These are phyloP conservation scores for Dichomitus squalens DNA, from an alignment of 1,284 basidiomycete species.

Conservation along the genomic window DNA sequence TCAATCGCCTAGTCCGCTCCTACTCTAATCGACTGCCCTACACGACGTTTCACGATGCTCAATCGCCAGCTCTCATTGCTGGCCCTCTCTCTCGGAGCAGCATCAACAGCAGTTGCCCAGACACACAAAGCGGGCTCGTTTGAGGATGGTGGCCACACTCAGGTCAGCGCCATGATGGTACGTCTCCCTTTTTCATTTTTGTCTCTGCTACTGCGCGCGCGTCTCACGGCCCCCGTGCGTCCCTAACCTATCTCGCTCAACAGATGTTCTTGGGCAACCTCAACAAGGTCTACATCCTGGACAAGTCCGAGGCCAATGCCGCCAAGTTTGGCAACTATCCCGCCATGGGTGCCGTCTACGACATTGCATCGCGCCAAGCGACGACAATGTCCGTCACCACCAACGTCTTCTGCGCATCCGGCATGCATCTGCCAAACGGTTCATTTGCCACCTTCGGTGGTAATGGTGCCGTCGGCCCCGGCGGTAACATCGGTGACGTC, in stretches of 20 bases:
- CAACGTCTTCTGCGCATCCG: slow-evolving; percentile 84
- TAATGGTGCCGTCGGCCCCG: slow-evolving; percentile 76
- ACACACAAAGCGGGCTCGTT: slow-evolving; percentile 40
- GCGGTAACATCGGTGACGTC: slow-evolving; percentile 62
- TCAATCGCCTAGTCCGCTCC: neutral
- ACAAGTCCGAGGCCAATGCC: slow-evolving; percentile 57
- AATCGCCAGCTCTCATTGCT: slow-evolving; percentile 31
- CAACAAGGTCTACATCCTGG: slow-evolving; percentile 47
- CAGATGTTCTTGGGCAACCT: slow-evolving; percentile 48
- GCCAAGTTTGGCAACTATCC: slow-evolving; percentile 48
- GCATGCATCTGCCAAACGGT: slow-evolving; percentile 52
- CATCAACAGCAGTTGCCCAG: slow-evolving; percentile 26
- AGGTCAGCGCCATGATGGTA: slow-evolving; percentile 55
- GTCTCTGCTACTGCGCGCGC: slow-evolving; percentile 1
- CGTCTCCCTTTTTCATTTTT: slow-evolving; percentile 12
- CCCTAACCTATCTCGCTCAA: neutral
- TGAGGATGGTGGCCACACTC: slow-evolving; percentile 47
- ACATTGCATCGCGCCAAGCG: slow-evolving; percentile 52
- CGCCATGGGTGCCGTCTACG: slow-evolving; percentile 46
- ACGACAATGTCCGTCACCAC: slow-evolving; percentile 72
- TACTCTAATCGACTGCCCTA: slow-evolving; percentile 14
- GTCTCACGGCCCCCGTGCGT: neutral
- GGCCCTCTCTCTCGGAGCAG: slow-evolving; percentile 32
- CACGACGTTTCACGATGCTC: slow-evolving; percentile 27
- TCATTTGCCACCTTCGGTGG: slow-evolving; percentile 49